These are phyloP conservation scores for Acorus calamus DNA, from an alignment of 106 monocot genomes.

Conservation along the genomic window DNA sequence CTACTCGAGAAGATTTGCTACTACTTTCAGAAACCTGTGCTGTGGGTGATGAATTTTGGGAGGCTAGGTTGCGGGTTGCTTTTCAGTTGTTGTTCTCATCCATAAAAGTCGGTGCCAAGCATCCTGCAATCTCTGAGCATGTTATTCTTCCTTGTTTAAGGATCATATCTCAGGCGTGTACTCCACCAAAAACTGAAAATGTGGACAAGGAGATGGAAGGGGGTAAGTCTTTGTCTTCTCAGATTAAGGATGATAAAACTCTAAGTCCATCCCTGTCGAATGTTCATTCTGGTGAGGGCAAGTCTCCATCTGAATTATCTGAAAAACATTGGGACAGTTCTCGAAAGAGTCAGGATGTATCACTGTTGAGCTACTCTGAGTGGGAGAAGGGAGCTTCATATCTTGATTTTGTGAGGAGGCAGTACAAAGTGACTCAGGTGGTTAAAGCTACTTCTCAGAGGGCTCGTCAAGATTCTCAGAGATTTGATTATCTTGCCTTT, in stretches of 20 bases:
- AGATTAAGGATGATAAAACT: slow-evolving; percentile 38
- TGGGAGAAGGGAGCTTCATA: slow-evolving; percentile 97
- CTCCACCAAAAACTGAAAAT: slow-evolving; percentile 76
- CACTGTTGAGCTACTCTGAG: slow-evolving; percentile 81
- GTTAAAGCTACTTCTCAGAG: slow-evolving; percentile 51
- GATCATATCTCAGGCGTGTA: slow-evolving; percentile 95
- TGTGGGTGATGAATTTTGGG: slow-evolving; percentile 95
- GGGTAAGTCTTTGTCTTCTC: slow-evolving; percentile 27
- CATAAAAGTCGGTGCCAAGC: slow-evolving; percentile 83
- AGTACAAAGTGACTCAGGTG: slow-evolving; percentile 74
- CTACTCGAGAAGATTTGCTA: slow-evolving; percentile 84
- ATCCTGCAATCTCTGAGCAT: slow-evolving; percentile 94
- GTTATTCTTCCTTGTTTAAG: slow-evolving; percentile 97
- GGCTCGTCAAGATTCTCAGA: slow-evolving; percentile 54
- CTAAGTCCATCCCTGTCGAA: slow-evolving; percentile 19
- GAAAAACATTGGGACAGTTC: slow-evolving; percentile 39
- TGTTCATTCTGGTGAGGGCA: slow-evolving; percentile 21
- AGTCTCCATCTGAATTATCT: slow-evolving; percentile 28
- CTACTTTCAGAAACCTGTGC: slow-evolving; percentile 87
- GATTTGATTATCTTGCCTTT: slow-evolving; percentile 64
- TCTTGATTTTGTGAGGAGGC: slow-evolving; percentile 95
- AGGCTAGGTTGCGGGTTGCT: slow-evolving; percentile 77
- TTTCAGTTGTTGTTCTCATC: slow-evolving; percentile 94
- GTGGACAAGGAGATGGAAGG: slow-evolving; percentile 49
- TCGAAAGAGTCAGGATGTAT: slow-evolving; percentile 51